Evolutionary conservation across 345 rosid genomes (phyloP).

Genomic region (Dipteronia dyeriana): DNA sequence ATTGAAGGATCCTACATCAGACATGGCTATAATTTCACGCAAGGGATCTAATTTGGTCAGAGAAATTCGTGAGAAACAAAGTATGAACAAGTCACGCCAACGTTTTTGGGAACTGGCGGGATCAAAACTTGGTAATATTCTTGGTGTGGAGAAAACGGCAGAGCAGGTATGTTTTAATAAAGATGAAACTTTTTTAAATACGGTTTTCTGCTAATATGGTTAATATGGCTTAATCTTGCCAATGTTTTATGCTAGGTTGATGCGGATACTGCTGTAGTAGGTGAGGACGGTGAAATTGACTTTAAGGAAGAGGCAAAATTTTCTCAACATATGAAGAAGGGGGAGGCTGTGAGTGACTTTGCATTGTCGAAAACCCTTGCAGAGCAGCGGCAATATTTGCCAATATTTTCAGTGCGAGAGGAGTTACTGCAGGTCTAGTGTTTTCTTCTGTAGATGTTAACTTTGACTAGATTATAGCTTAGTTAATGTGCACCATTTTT

Average conservation of each 20-base stretch:
- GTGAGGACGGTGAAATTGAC: constrained; percentile 91
- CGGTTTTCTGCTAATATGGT: neutral
- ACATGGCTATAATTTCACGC: constrained; percentile 97
- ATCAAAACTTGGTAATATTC: constrained; percentile 91
- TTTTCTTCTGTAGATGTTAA: constrained; percentile 17
- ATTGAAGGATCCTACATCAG: constrained; percentile 95
- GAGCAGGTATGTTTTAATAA: constrained; percentile 61
- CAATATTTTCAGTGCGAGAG: constrained; percentile 94
- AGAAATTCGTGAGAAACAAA: constrained; percentile 95
- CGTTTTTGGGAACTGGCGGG: constrained; percentile 99
- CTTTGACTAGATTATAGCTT: neutral
- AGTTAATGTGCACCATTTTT: neutral
- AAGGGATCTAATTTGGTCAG: constrained; percentile 86
- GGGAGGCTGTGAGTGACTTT: constrained; percentile 95
- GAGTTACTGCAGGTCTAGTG: constrained; percentile 82
- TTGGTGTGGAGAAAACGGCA: constrained; percentile 86
- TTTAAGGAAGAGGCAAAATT: constrained; percentile 92
- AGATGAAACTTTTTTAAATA: neutral
- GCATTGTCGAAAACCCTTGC: constrained; percentile 79
- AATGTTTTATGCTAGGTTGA: constrained; percentile 62
- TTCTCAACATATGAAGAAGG: constrained; percentile 88
- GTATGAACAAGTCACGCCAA: constrained; percentile 84
- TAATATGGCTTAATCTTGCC: neutral
- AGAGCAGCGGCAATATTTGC: constrained; percentile 90
- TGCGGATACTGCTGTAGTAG: constrained; percentile 91